Conservation (phyloP, 2,329 filamentous ascomycete species). For the Lasiodiplodia theobromae region DNA sequence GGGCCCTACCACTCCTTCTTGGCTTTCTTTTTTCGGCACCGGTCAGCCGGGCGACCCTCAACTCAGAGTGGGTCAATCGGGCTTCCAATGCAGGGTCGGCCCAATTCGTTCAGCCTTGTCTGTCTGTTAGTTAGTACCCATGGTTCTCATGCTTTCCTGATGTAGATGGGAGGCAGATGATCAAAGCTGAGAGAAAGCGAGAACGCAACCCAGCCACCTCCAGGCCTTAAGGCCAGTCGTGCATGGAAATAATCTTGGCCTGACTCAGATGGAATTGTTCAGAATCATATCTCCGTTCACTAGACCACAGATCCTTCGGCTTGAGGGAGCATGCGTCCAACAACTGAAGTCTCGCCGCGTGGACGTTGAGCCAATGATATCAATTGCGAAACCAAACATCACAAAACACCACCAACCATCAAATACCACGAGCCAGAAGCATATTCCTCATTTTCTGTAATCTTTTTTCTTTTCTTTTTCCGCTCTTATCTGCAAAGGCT, state of each 20-base stretch:
- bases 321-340: too few species aligned
- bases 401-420: not conserved
- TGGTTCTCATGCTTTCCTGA: not conserved
- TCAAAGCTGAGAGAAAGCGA: not conserved
- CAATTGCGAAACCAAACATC: not conserved
- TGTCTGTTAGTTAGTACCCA: not conserved
- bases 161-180: not conserved
- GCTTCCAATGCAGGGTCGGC: not conserved
- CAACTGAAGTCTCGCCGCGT: not conserved
- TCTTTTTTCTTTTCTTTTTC: not conserved
- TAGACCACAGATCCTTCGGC: too few species aligned
- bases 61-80: not conserved
- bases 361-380: not conserved
- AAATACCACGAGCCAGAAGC: not conserved
- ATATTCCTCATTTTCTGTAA: not conserved
- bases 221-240: too few species aligned
- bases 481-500: not conserved
- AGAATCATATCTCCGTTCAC: too few species aligned
- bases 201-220: not conserved
- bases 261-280: too few species aligned
- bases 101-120: not conserved
- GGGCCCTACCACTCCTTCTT: not conserved
- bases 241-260: too few species aligned
- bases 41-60: not conserved
- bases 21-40: not conserved